Percentiles rank a stretch among this genome's conserved stretches.
These are phyloP conservation scores for Hemisphaericaspora xylanilytica DNA, from an alignment of 1,139 yeast genomes.

Conservation along the genomic window DNA sequence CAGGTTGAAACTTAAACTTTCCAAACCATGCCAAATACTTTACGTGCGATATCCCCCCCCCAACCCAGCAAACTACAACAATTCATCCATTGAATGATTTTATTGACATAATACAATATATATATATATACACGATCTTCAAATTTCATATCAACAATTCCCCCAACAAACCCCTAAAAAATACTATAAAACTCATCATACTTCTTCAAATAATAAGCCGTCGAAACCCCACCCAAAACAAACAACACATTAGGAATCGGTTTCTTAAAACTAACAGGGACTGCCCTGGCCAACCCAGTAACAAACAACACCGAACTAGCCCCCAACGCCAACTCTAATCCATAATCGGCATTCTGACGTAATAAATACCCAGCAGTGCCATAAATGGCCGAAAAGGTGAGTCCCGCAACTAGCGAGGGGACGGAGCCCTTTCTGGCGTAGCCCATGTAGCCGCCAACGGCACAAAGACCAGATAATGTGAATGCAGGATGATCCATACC, in stretches of 20 bases:
- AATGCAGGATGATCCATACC: conserved; percentile 75
- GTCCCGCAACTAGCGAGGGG: conserved; percentile 81
- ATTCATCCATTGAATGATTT: neutral
- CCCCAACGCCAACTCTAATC: conserved; percentile 76
- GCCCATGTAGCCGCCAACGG: conserved; percentile 74
- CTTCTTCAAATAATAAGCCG: conserved; percentile 66
- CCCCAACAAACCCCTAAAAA: no score
- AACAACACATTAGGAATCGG: conserved; percentile 74
- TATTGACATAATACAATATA: neutral
- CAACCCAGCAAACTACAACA: neutral
- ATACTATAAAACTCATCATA: conserved; percentile 61
- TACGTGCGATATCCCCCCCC: no score
- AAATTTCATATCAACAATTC: no score
- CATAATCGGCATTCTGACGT: conserved; percentile 70
- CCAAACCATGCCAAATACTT: no score
- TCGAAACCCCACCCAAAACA: conserved; percentile 61
- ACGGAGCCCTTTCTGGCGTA: conserved; percentile 68
- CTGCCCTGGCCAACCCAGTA: conserved; percentile 70
- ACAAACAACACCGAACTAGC: conserved; percentile 62
- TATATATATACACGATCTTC: neutral
- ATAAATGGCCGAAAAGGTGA: conserved; percentile 64
- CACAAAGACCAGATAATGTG: conserved; percentile 71
- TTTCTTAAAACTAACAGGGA: conserved; percentile 56
- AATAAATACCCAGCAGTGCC: conserved; percentile 79
- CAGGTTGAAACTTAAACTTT: no score